Base-by-base conservation (phyloP, 1,139 yeast genomes). In the Zygoascus meyerae region DNA sequence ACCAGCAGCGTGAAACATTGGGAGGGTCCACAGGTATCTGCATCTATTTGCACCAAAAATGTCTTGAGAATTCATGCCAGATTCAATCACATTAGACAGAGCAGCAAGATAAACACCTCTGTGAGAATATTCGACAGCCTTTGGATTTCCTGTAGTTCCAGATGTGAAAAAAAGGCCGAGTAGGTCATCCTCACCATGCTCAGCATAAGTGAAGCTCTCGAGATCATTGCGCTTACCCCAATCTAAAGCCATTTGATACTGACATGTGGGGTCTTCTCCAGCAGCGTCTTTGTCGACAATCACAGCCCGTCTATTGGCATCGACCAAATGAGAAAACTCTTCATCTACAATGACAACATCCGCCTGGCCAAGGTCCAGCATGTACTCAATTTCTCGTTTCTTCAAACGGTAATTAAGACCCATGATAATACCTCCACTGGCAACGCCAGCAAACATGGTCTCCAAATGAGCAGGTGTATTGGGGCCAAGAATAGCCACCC, bases 131-230 rank as follows among this genome's bases (percentile, higher is more conserved):
- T 77, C 79, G 6, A 82, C 90, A 31, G 87, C 92, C 61, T 83
- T 83, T 14, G 92, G 90, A 45, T 70, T 64, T n/a, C 89, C 89
- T 2, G 90, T 82, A 26, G 90, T 81, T 29, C 92, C 90, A 2
- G 86, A 78, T 4, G 94, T 84, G 66, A 82, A 85, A 48, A 60
- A 65, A 17, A 66, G 57, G 5, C 67, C 67, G 29, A 65, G 40
- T 11, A 61, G 45, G 9, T 55, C 51, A 45, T 63, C 54, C 44
- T 67, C 71, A 34, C 63, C 64, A n/a, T 37, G 38, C 34, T 45
- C 44, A 5, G 40, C 42, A 21, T 12, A 34, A 5, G 5, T 34
- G 21, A 34, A 35, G 11, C 35, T 34, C 9, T 39, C 47, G 4
- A 33, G 34, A 9, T 60, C 61, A 18, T 40, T 36, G 11, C 39